Evolutionary conservation across 23 red algal genomes (phyloP).

Genomic region (Gracilaria caudata): DNA sequence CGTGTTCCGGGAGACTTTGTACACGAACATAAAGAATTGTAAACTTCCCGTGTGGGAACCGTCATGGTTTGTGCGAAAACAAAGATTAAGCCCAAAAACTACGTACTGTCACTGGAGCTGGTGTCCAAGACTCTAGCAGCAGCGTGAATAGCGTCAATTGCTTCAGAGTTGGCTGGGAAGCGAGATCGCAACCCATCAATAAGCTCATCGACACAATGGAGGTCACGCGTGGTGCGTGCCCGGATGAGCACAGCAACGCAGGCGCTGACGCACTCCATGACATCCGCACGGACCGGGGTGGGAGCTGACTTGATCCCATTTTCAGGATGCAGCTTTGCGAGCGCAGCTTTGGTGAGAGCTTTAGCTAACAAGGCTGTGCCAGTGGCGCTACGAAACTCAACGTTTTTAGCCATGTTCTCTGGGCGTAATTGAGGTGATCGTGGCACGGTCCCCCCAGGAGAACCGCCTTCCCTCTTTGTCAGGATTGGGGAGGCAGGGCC

Average conservation of each 20-base stretch:
- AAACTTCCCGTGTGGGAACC: not conserved
- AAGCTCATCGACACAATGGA: conserved; percentile 44
- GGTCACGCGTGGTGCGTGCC: conserved; percentile 42
- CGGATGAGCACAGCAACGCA: conserved; percentile 54
- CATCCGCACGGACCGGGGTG: conserved; percentile 34
- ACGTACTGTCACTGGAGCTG: conserved; percentile 19
- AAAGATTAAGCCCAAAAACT: conserved; percentile 13
- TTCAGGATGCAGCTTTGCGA: conserved; percentile 36
- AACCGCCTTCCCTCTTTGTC: conserved; percentile 5
- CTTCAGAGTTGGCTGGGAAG: conserved; percentile 52
- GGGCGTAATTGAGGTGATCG: conserved; percentile 8
- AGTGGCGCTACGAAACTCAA: conserved; percentile 49
- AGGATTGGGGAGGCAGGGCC: not conserved
- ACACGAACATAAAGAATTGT: not conserved
- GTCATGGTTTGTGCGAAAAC: not conserved
- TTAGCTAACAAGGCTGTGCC: conserved; percentile 60
- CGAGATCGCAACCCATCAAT: conserved; percentile 43
- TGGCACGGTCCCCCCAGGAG: conserved; percentile 20
- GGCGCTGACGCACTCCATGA: conserved; percentile 72
- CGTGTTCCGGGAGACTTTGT: not conserved
- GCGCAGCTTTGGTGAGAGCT: conserved; percentile 41
- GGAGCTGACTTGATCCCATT: conserved; percentile 11
- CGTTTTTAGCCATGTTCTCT: conserved; percentile 58
- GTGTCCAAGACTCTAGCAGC: conserved; percentile 41
- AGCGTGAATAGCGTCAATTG: conserved; percentile 50